Base-by-base conservation (phyloP, 352 stramenopile genomes). In the Sclerospora graminicola region DNA sequence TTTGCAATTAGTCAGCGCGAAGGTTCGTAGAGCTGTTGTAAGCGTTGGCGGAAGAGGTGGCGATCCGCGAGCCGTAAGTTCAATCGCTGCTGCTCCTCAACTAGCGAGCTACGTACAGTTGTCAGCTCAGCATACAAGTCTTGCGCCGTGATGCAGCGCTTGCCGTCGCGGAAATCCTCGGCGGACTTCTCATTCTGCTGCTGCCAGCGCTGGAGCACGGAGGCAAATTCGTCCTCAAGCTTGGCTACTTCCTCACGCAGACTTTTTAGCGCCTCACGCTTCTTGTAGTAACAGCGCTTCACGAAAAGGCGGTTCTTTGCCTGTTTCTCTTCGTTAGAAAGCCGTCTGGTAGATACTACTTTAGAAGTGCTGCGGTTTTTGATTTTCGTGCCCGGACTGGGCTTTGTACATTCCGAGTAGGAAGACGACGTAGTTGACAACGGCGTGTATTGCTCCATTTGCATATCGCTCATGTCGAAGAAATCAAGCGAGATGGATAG, bases 281-380 rank as follows among this genome's bases (percentile, higher is more conserved):
- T 83, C 53, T 84, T 83, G 67, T 87, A 87, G 72, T 87, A 87
- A 56, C 71, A 83, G 19, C 70, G 67, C 56, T 84, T 83, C 54
- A 83, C 75, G 53, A 83, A 76, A 38, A 83, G 68, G 20, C 75
- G 71, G 46, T 84, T 76, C 48, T 79, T 82, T 18, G 66, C 65
- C n/a, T 71, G 73, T 39, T 76, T 69, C 33, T 75, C 60, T 15
- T 72, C 57, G 40, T 76, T 75, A 1, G 64, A 69, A 19, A 71
- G 48, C 18, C 58, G 58, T 48, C 60, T 67, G 29, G 53, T 40
- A 14, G 53, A 39, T 9, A 57, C 37, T 21, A 51, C 45, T 33
- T 67, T 67, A 24, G 21, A 34, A 42, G 20, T 49, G 31, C 39
- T 51, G 44, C 57, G 58, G 48, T 57, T 67, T 31, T 57, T 67